Base-by-base conservation (phyloP, 2,329 filamentous ascomycete species). In the Pseudogymnoascus sp. region DNA sequence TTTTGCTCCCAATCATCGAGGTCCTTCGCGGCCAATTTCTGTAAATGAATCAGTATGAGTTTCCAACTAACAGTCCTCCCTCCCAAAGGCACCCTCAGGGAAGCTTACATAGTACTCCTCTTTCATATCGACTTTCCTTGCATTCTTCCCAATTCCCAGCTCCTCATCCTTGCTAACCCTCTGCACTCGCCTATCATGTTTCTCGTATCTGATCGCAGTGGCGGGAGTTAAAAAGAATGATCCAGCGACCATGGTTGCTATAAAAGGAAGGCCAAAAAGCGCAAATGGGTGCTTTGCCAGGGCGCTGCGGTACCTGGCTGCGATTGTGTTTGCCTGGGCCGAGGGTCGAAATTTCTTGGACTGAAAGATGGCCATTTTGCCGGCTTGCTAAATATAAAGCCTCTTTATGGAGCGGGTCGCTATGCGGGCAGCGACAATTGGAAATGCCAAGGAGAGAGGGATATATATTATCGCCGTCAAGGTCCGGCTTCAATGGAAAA, bases 1-100 rank as follows among this genome's bases (percentile, higher is more conserved):
- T 94, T 95, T 77, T 97, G 94, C 75, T 97, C 93, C 94, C 94
- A 99, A 72, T 91, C 84, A 71, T 99, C 93, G 65, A 97, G 78
- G 73, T 97, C 94, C 75, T 95, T 96, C 33, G 90, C 90, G 69
- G 91, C 89, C 40, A 90, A 79, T 77, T 86, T 85, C 90, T 94
- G 75, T 63, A 44, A 16, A 47, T 16, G n/a, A 53, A 59, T 33
- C 63, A 16, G 37, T 67, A 25, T 65, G 68, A 65, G 60, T 62
- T 62, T 14, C 8, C 35, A 47, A 31, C 60, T 47, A 21, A 33
- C n/a, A 59, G 16, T 25, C 11, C 5, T 38, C 12, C 18, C 33
- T 60, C 16, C 31, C 2, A 11, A 11, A 2, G 21, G 21, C 35
- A 38, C 10, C 18, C n/a, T 5, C 21, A 31, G 33, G 33, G 60